Percentiles rank a stretch among this genome's conserved stretches.
phyloP scores from a whole-genome alignment of 2,329 filamentous ascomycete genomes.

The Coniochaeta hoffmannii region DNA sequence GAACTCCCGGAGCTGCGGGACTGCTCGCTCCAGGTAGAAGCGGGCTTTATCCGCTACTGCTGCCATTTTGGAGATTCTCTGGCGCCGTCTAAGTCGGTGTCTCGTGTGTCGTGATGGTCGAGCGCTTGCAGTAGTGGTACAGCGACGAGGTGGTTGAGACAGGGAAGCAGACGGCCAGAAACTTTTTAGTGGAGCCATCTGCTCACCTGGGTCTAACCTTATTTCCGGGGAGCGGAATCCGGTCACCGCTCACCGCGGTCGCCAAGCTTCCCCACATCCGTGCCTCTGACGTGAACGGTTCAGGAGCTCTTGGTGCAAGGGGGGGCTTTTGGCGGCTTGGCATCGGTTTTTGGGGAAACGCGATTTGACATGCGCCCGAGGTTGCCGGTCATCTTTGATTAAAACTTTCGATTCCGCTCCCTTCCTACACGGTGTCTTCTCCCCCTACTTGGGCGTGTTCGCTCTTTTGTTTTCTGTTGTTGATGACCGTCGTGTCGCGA shows the following conservation, averaged over 20 bases:
- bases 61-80: conserved; percentile 48
- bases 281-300: neutral
- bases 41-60: conserved; percentile 88
- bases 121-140: neutral
- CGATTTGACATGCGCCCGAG: conserved; percentile 10
- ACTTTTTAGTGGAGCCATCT: conserved; percentile 20
- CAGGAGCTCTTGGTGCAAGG: neutral
- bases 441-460: neutral
- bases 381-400: conserved; percentile 6
- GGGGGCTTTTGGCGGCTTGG: conserved; percentile 1
- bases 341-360: conserved; percentile 2
- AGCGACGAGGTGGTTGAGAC: neutral
- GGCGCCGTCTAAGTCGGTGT: neutral
- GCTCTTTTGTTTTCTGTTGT: neutral
- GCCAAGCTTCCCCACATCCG: neutral
- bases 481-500: neutral
- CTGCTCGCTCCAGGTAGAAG: conserved; percentile 86
- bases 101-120: too few relatives aligned
- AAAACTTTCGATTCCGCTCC: neutral
- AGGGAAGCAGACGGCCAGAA: conserved; percentile 7
- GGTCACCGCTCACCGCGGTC: conserved; percentile 6
- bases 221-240: neutral
- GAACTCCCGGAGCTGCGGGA: conserved; percentile 87
- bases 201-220: neutral
- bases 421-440: neutral